phyloP scores from a whole-genome alignment of 257 asterid genomes.

The Plantago ovata region DNA sequence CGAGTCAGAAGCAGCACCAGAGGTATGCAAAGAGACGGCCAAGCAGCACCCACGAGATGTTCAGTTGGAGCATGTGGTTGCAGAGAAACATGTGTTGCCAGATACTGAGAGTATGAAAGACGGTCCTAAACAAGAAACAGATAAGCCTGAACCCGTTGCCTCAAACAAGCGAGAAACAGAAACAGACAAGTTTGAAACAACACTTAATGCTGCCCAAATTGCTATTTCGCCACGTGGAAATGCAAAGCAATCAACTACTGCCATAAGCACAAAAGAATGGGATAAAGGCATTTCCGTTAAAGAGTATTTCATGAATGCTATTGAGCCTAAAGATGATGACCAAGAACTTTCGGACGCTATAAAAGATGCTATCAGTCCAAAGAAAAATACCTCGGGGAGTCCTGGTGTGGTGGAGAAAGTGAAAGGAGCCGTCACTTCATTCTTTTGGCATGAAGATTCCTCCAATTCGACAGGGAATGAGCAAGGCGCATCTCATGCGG shows the following conservation, averaged over 20 bases:
- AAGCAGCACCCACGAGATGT: constrained; percentile 85
- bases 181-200: constrained; percentile 3
- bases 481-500: constrained; percentile 21
- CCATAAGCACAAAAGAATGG: constrained; percentile 43
- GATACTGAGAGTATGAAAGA: constrained; percentile 14
- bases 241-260: constrained; percentile 13
- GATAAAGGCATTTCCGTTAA: constrained; percentile 86
- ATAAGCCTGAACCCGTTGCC: constrained; percentile 9
- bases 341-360: constrained; percentile 85
- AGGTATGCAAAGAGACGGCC: constrained; percentile 54
- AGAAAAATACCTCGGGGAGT: constrained; percentile 28
- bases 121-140: constrained; percentile 14
- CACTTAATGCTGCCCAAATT: neutral
- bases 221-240: constrained; percentile 12
- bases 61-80: constrained; percentile 42
- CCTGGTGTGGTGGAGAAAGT: constrained; percentile 70
- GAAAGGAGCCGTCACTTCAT: constrained; percentile 64
- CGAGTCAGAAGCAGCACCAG: constrained; percentile 85
- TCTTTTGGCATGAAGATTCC: constrained; percentile 53
- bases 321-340: constrained; percentile 93
- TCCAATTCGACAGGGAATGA: constrained; percentile 19
- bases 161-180: constrained; percentile 35
- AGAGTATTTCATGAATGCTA: constrained; percentile 72
- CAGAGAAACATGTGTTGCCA: constrained; percentile 48
- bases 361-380: constrained; percentile 82